Conservation (phyloP, 2,329 filamentous ascomycete genomes). For the Venturia carpophila region DNA sequence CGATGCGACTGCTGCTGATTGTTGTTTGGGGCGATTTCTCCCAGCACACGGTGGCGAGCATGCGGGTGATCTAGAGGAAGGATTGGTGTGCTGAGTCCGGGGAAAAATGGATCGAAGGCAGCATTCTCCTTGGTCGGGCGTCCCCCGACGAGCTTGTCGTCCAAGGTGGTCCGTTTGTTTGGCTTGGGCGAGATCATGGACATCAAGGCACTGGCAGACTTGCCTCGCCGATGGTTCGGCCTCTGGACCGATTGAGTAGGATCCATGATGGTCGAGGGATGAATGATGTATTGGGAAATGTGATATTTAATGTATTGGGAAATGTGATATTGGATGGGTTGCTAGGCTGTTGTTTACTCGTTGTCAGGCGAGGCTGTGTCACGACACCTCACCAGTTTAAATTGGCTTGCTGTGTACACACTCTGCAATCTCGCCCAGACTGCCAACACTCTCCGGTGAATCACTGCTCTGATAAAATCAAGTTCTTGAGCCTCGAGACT, state of each 20-base stretch:
- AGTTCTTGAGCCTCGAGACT: too few relatives aligned
- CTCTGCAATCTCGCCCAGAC: too few relatives aligned
- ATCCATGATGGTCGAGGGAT: not conserved
- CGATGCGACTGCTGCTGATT: slow-evolving; percentile 27
- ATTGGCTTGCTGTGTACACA: not conserved
- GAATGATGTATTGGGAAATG: not conserved
- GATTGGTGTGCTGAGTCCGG: slow-evolving; percentile 28
- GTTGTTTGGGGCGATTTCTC: slow-evolving; percentile 31
- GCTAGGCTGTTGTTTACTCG: not conserved
- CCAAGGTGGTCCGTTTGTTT: slow-evolving; percentile 41
- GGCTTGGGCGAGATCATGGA: slow-evolving; percentile 45
- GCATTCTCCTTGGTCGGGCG: slow-evolving; percentile 23
- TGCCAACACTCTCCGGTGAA: too few relatives aligned
- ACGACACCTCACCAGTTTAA: slow-evolving; percentile 1
- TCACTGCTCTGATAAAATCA: too few relatives aligned
- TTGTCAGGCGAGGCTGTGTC: not conserved
- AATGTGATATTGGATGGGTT: not conserved
- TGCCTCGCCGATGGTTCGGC: slow-evolving; percentile 32
- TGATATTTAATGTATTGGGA: not conserved
- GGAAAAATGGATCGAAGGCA: not conserved
- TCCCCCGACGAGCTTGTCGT: slow-evolving; percentile 28
- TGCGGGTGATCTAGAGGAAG: slow-evolving; percentile 46
- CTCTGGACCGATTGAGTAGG: not conserved
- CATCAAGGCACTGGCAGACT: slow-evolving; percentile 43
- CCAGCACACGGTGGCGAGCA: slow-evolving; percentile 27